Percentiles rank a stretch among this genome's conserved stretches.
These are phyloP conservation scores for Pulveroboletus frians DNA, from an alignment of 768 basidiomycete species.

Conservation along the genomic window DNA sequence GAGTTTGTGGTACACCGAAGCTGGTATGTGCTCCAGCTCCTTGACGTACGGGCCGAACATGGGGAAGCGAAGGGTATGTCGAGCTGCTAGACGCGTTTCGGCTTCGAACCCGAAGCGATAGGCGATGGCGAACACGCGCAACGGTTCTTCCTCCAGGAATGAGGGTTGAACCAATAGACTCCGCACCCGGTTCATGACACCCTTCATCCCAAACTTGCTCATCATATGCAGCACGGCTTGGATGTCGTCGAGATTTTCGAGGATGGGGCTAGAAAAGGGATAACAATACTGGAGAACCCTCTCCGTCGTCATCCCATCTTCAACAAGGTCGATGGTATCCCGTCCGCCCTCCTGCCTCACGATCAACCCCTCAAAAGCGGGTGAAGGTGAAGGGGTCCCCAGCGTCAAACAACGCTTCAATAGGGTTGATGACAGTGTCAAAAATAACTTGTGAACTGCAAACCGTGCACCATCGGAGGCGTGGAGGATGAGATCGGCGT, in stretches of 20 bases:
- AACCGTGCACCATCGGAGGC: constrained; percentile 40
- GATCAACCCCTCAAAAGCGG: constrained; percentile 23
- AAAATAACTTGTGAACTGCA: constrained; percentile 38
- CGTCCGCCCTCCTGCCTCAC: constrained; percentile 21
- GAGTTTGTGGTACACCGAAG: constrained; percentile 33
- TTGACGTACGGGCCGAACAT: constrained; percentile 32
- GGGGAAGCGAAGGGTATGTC: constrained; percentile 32
- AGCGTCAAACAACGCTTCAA: constrained; percentile 31
- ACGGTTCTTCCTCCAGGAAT: constrained; percentile 27
- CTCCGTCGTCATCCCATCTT: constrained; percentile 30
- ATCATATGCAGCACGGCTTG: constrained; percentile 33
- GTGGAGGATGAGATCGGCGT: constrained; percentile 40
- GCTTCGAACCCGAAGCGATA: constrained; percentile 32
- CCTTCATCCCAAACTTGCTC: constrained; percentile 37
- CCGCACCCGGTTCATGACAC: constrained; percentile 27
- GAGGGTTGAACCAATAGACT: constrained; percentile 22
- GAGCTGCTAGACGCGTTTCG: constrained; percentile 34
- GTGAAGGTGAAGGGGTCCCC: constrained; percentile 27
- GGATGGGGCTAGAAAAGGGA: constrained; percentile 31
- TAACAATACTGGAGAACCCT: constrained; percentile 35
- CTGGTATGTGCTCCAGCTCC: constrained; percentile 37
- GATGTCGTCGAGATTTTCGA: constrained; percentile 33
- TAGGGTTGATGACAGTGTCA: constrained; percentile 39
- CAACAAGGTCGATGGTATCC: constrained; percentile 29
- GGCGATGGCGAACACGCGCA: constrained; percentile 38